Base-by-base conservation (phyloP, 2,329 filamentous ascomycete genomes). In the Seiridium cupressi region DNA sequence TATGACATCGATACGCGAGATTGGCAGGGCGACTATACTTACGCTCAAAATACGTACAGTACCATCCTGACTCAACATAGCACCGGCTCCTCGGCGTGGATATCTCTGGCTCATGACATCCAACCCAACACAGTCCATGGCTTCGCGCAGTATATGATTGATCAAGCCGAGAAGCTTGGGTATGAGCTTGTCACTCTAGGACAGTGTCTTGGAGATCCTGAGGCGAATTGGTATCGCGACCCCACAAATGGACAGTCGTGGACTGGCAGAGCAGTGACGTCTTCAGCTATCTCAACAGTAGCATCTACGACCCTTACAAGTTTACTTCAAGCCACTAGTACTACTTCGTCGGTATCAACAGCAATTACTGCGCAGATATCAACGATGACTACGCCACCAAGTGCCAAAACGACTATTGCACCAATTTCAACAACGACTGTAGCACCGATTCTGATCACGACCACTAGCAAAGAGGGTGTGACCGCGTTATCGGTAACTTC, bases 1-100 rank as follows among this genome's bases (percentile, higher is more conserved):
- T 72, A 70, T 51, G 66, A 69, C 54, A 64, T 72, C 7, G 70
- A 72, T 58, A 71, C 67, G 0, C 49, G 64, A 26, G 69, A 70
- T 48, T 72, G 66, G 66, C 62, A 67, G 48, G 62, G 65, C 35
- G 79, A 61, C 51, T 58, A 61, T 44, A 48, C 49, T 3, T 60
- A 57, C 49, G 35, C 48, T 46, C 54, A 49, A n/a, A 48, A 42
- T 1, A 40, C 42, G 7, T 46, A 46, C 18, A 47, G 32, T 5
- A 51, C 32, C 42, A 54, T 42, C 47, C 26, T 48, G 4, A 34
- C 26, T 9, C 31, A 38, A 11, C n/a, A 59, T 34, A 51, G 38
- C 42, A 34, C 58, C 13, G 40, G 26, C 7, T 26, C 11, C 26
- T 59, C 60, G 1, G 66, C 66, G 9, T 74, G 68, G 58, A 67